Conservation (phyloP, 208 protist genomes). For the Wallacemonas collosoma region DNA sequence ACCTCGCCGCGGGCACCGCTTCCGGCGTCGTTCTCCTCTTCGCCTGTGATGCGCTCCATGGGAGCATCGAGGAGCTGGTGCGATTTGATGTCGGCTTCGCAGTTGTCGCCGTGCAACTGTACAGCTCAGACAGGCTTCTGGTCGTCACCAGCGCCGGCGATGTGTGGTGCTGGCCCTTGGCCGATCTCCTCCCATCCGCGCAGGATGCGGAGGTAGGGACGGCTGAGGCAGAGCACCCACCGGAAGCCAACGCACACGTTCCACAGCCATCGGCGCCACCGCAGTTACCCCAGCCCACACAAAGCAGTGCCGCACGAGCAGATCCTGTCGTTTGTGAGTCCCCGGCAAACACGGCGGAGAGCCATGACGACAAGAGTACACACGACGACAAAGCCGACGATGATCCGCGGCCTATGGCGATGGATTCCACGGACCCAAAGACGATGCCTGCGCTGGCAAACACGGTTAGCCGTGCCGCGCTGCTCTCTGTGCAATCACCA, state of each 20-base stretch:
- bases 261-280: constrained; percentile 18
- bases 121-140: constrained; percentile 49
- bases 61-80: constrained; percentile 50
- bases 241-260: constrained; percentile 15
- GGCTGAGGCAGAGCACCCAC: background rate
- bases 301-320: too few species aligned
- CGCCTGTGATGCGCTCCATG: constrained; percentile 29
- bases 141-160: constrained; percentile 79
- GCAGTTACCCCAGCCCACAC: background rate
- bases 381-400: too few species aligned
- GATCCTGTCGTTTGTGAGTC: too few species aligned
- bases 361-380: too few species aligned
- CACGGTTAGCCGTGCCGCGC: too few species aligned
- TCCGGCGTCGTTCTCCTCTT: constrained; percentile 78
- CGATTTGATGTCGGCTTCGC: constrained; percentile 85
- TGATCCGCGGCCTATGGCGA: too few species aligned
- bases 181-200: constrained; percentile 46
- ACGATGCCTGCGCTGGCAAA: too few species aligned
- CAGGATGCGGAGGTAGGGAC: background rate
- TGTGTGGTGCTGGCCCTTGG: constrained; percentile 82
- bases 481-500: too few species aligned
- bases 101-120: constrained; percentile 73
- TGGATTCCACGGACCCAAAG: too few species aligned
- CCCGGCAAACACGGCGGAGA: too few species aligned
- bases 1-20: constrained; percentile 63